These are phyloP conservation scores for Prosopis cineraria DNA, from an alignment of 306 rosid genomes.

Conservation along the genomic window DNA sequence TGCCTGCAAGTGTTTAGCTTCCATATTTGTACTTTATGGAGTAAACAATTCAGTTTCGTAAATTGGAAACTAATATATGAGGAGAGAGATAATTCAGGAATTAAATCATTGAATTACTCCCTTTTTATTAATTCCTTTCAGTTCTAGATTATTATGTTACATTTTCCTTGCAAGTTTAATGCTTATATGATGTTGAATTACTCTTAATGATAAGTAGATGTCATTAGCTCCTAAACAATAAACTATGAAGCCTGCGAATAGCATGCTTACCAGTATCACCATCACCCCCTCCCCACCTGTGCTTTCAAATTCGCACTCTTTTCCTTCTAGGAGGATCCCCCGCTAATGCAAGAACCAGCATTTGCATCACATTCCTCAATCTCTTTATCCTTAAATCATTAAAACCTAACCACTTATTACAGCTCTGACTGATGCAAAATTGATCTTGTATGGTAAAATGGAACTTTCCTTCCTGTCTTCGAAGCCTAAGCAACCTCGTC, in stretches of 20 bases:
- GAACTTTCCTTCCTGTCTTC: neutral
- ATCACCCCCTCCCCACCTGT: too few species aligned
- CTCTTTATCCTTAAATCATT: neutral
- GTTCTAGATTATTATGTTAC: neutral
- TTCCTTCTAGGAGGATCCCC: neutral
- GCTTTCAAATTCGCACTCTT: neutral
- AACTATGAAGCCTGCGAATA: neutral
- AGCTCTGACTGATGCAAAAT: neutral
- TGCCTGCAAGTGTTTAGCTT: neutral
- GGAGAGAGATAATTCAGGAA: neutral
- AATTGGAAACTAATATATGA: too few species aligned
- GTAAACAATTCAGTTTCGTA: too few species aligned
- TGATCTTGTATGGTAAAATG: neutral
- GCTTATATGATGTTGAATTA: neutral
- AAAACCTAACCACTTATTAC: neutral
- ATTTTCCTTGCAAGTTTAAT: neutral
- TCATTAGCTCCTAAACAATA: neutral
- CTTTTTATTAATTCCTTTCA: neutral
- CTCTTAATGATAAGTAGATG: neutral
- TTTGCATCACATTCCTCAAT: neutral
- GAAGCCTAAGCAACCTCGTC: neutral
- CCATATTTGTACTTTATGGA: neutral
- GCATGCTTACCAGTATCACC: neutral
- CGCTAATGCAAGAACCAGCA: neutral
- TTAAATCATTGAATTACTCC: neutral